Base-by-base conservation (phyloP, 1,284 basidiomycete genomes). In the Ustilago esculenta region DNA sequence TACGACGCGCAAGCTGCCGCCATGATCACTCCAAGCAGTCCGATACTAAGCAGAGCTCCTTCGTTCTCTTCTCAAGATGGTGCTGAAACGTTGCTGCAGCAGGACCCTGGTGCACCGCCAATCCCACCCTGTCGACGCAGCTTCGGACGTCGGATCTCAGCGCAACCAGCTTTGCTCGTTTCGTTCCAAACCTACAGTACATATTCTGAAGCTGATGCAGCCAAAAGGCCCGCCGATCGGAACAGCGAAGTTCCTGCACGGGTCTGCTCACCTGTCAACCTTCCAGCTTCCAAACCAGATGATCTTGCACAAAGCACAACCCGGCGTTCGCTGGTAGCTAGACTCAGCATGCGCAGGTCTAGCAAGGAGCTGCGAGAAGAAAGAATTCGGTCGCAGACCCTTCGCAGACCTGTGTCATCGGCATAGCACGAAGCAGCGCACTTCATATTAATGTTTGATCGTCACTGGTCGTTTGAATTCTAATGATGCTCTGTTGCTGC, bases 51-150 rank as follows among this genome's bases (percentile, higher is more conserved):
- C 12, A 45, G 35, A 21, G 20, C 37, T 11, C 15, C 32, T 8
- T 24, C 15, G 39, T 11, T 21, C 23, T 11, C n/a, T 12, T 17
- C 18, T 20, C 18, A 34, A 3, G 32, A 7, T 17, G 12, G 10
- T 21, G 15, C 21, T 4, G 18, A 20, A 8, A 8, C 14, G 23
- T 11, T 42, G 41, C 34, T 11, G 24, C 41, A 43, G 9, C 49
- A 24, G 0, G 9, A 10, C 7, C n/a, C n/a, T n/a, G 45, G 47
- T 10, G 47, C 33, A 2, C 63, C 63, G 4, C 39, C 44, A 3
- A 55, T 66, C 21, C 63, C 56, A 14, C 63, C 56, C 5, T 47
- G 63, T 5, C 42, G 56, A 21, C 63, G 56, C 23, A 66, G 63
- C 30, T 47, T 66, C 11, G 54, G 33, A 2, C 33, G 45, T 5